Base-by-base conservation (phyloP, 1,284 basidiomycete species). In the Sanghuangporus weigelae region DNA sequence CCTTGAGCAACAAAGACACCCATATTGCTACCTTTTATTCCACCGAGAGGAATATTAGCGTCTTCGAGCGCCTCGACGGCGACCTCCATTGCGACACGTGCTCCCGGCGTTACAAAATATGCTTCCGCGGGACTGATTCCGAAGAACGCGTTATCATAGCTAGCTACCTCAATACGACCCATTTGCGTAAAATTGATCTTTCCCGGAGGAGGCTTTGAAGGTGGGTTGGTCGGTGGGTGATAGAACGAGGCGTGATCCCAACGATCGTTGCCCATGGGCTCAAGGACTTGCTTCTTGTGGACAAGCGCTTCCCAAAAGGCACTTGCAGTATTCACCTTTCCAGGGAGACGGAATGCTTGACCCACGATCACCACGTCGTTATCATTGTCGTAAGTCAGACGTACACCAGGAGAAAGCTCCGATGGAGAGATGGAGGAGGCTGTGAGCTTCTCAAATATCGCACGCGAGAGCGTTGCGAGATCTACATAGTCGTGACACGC, bases 191-290 rank as follows among this genome's bases (percentile, higher is more conserved):
- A 72, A 40, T 61, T 65, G 2, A 69, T 71, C 61, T 75, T 73
- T 42, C 76, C 71, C 57, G 71, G 67, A 57, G 71, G 72, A 2
- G 59, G 55, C 54, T 55, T 62, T 39, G 63, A 50, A 10, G 51
- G 44, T 5, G 62, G 40, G 14, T 51, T 56, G 36, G 56, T 57
- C 19, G 62, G 62, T 40, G 62, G 56, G 35, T 51, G 46, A 6
- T 73, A 74, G 64, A 76, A 77, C 36, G 71, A 73, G 8, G 70
- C 67, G 58, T 77, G 74, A 61, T 77, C 74, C 75, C 75, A 77
- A 21, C 75, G 70, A 36, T 75, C 72, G 12, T 66, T 60, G 26
- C 74, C 74, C 8, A 75, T 68, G 3, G 70, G 68, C 10, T 70
- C 68, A 46, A 75, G 68, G 21, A 77, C 67, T 54, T 74, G 71